These are phyloP conservation scores for Ophiostoma australiae DNA, from an alignment of 2,329 filamentous ascomycete species.

Conservation along the genomic window DNA sequence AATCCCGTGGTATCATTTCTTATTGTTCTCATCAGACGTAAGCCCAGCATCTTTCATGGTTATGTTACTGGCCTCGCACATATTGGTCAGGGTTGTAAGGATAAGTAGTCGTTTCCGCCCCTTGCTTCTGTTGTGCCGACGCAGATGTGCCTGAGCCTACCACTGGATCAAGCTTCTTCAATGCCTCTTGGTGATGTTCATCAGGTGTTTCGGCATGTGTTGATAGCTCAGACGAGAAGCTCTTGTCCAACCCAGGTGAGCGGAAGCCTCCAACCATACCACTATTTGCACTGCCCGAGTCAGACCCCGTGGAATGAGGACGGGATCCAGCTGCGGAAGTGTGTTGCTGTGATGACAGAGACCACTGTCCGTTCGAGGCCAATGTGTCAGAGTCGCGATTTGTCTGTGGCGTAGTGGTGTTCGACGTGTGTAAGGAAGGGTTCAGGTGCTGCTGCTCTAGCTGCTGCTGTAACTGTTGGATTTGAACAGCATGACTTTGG, in stretches of 20 bases:
- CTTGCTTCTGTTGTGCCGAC: neutral
- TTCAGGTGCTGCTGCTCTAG: conserved; percentile 2
- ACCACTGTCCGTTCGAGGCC: neutral
- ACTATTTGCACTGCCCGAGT: conserved; percentile 28
- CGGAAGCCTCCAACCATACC: conserved; percentile 30
- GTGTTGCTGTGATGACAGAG: conserved; percentile 9
- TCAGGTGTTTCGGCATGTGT: conserved; percentile 47
- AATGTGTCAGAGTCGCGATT: neutral
- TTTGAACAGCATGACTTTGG: conserved; percentile 30
- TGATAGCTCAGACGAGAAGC: conserved; percentile 42
- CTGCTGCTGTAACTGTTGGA: neutral
- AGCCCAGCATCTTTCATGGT: neutral
- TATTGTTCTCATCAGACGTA: neutral
- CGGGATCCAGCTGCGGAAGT: conserved; percentile 30
- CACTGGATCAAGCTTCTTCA: conserved; percentile 29
- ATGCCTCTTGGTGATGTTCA: conserved; percentile 36
- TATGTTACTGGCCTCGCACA: neutral
- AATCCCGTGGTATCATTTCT: conserved; percentile 22
- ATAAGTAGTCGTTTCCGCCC: neutral
- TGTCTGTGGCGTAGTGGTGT: conserved; percentile 22
- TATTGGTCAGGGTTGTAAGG: neutral
- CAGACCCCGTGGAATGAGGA: conserved; percentile 37
- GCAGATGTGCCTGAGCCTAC: neutral
- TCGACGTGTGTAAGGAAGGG: conserved; percentile 21
- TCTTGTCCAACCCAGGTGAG: conserved; percentile 40